Evolutionary conservation across 495 filamentous ascomycete species (phyloP).

Genomic region (Friedmanniomyces simplex): DNA sequence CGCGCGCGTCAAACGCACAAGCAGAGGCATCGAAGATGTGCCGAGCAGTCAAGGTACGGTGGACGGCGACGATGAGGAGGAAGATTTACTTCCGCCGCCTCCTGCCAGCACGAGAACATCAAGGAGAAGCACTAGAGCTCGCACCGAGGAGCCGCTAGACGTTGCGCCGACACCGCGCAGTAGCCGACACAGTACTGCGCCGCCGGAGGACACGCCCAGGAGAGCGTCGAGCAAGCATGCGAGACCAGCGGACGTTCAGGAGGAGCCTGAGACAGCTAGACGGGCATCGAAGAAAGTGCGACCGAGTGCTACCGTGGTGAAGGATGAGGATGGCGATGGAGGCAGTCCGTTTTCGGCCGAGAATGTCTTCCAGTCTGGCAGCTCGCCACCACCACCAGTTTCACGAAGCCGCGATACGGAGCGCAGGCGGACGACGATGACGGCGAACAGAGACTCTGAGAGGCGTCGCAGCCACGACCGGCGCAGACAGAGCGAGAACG

Average conservation of each 20-base stretch:
- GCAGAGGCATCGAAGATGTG: conserved; percentile 76
- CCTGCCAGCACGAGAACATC: conserved; percentile 31
- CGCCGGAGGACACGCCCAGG: conserved; percentile 32
- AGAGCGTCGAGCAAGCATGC: conserved; percentile 45
- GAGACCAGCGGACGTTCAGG: conserved; percentile 35
- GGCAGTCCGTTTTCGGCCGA: conserved; percentile 68
- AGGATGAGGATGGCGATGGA: conserved; percentile 30
- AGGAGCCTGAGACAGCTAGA: conserved; percentile 15
- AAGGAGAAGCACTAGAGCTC: conserved; percentile 19
- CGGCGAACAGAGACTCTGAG: conserved; percentile 22
- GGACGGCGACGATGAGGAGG: conserved; percentile 34
- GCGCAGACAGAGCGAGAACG: conserved; percentile 32
- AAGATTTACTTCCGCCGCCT: conserved; percentile 38
- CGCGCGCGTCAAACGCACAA: conserved; percentile 65
- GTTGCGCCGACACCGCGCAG: conserved; percentile 17
- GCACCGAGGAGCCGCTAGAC: conserved; percentile 13
- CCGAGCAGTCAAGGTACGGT: conserved; percentile 45
- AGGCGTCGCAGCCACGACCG: conserved; percentile 40
- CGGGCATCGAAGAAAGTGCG: conserved; percentile 10
- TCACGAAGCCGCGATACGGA: conserved; percentile 34
- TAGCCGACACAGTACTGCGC: conserved; percentile 39
- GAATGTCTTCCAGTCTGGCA: conserved; percentile 91
- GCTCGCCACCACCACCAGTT: conserved; percentile 41
- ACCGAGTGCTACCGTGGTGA: conserved; percentile 32
- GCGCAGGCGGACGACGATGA: conserved; percentile 33